Evolutionary conservation across 192 early-diverging fungal genomes (phyloP), one percentile per base, ranked within the genome.

Genomic region (Pilobolus umbonatus): DNA sequence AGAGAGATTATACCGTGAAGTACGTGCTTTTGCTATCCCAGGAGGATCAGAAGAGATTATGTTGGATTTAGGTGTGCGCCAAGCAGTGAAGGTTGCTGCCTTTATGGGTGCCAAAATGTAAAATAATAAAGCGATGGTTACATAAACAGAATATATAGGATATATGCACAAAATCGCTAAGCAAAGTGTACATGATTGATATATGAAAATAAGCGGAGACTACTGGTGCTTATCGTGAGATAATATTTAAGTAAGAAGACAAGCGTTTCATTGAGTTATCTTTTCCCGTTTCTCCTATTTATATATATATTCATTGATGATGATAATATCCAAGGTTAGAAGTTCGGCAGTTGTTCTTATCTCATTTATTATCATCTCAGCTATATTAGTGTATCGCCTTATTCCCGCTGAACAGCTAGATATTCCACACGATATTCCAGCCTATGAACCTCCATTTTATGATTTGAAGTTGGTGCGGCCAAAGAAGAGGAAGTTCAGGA

Each of bases 31-130:
- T 55, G 86, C 88, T 19, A 91, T 91, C 63, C 88, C 88, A 43
- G 91, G 91, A 28, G 91, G 91, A 21, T 86, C 83, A 31, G 91
- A 91, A 71, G 54, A 93, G 54, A 93, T 91, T 65, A 93, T 93
- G 91, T 68, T 91, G 45, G 91, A 93, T 62, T 67, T 93, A 17
- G 91, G 91, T 30, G 80, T 91, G 29, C 69, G 89, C 42, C 91
- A 93, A 69, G 72, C 76, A 58, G 36, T 90, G 26, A 93, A 93
- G 74, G 85, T 89, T 35, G 82, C 76, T 8, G 74, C 87, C 60
- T 71, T 88, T 19, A 73, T 78, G 72, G 86, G 86, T 10, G 79
- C 75, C 17, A 81, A 82, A 36, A 56, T 79, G 55, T 79, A 73
- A 57, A 63, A 22, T 49, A 55, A 19, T 24, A 36, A n/a, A n/a